phyloP scores from a whole-genome alignment of 2,329 filamentous ascomycete species.

The Nemania bipapillata region DNA sequence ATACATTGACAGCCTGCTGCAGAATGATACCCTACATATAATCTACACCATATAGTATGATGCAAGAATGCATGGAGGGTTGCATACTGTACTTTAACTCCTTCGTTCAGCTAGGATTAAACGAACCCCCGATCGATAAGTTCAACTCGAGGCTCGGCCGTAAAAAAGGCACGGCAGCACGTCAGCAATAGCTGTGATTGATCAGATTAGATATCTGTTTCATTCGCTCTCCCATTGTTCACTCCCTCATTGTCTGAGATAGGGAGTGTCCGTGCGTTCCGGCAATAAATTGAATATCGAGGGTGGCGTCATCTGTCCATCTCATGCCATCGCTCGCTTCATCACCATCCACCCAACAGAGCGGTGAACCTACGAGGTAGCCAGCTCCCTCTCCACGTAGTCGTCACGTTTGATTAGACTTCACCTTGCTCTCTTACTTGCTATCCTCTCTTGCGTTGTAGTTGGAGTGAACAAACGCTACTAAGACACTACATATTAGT shows the following conservation, averaged over 20 bases:
- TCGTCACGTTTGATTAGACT: not conserved
- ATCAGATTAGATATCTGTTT: not conserved
- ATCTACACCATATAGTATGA: slow-evolving; percentile 7
- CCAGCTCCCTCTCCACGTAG: not conserved
- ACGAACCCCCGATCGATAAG: no score
- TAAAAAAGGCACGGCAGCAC: not conserved
- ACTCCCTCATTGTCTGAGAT: no score
- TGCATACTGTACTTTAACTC: not conserved
- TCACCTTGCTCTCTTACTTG: no score
- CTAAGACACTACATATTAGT: not conserved
- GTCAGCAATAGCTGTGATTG: not conserved
- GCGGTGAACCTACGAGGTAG: not conserved
- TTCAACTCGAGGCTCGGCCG: slow-evolving; percentile 1
- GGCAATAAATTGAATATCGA: not conserved
- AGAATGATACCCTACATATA: not conserved
- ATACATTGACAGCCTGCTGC: not conserved
- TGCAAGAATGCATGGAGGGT: not conserved
- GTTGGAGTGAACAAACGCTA: no score
- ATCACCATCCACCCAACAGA: not conserved
- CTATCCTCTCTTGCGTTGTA: not conserved
- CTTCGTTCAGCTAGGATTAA: not conserved
- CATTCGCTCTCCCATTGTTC: not conserved
- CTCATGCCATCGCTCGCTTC: no score
- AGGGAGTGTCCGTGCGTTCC: no score
- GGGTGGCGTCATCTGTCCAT: no score